Evolutionary conservation across 192 early-diverging fungal species (phyloP).

Genomic region (Pilaira anomala): DNA sequence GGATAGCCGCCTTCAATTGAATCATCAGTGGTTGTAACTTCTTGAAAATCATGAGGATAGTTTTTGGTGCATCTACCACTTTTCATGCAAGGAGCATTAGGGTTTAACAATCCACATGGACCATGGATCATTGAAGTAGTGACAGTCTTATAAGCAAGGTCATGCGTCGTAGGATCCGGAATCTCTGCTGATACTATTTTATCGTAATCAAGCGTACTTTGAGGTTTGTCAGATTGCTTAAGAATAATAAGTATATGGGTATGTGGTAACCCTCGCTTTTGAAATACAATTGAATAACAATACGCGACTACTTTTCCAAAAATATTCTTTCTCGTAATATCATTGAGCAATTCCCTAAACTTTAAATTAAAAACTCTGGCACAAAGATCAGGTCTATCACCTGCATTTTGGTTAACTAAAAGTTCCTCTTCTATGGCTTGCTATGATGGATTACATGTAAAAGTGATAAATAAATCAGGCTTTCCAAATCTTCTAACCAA

Average conservation of each 20-base stretch:
- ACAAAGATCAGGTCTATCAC: conserved; percentile 21
- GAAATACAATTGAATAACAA: conserved; percentile 35
- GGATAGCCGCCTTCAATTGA: conserved; percentile 29
- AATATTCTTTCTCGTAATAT: conserved; percentile 12
- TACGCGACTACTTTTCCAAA: conserved; percentile 27
- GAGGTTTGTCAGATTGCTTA: too few relatives aligned
- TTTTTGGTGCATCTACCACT: conserved; percentile 28
- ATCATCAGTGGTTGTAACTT: conserved; percentile 12
- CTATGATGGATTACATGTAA: conserved; percentile 36
- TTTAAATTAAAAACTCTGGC: conserved; percentile 22
- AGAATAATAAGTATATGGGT: too few relatives aligned
- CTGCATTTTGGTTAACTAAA: too few relatives aligned
- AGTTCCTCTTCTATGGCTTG: too few relatives aligned
- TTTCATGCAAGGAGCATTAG: neutral
- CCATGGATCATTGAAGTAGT: too few relatives aligned
- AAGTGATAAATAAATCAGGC: conserved; percentile 24
- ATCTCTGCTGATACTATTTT: too few relatives aligned
- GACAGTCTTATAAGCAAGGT: too few relatives aligned
- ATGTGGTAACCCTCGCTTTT: conserved; percentile 13
- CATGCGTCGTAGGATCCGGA: too few relatives aligned
- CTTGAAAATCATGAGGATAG: conserved; percentile 15
- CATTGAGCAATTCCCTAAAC: conserved; percentile 15
- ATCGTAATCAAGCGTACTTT: too few relatives aligned
- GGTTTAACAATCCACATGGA: neutral
- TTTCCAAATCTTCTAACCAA: conserved; percentile 10